Evolutionary conservation across 148 eudicot genomes (phyloP).

Genomic region (Camellia japonica): DNA sequence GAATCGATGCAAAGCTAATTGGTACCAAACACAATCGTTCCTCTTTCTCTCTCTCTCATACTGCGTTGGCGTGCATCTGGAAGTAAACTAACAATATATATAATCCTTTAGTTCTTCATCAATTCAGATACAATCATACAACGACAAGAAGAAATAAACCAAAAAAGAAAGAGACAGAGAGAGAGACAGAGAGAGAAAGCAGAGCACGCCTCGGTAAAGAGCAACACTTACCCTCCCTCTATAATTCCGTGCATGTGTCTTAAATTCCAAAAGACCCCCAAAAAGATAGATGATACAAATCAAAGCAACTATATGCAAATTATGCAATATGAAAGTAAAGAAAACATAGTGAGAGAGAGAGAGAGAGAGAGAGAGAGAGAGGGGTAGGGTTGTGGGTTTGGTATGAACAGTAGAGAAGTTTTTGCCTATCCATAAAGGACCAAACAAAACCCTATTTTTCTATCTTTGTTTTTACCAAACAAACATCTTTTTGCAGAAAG

Average conservation of each 20-base stretch:
- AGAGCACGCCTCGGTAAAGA: constrained; percentile 10
- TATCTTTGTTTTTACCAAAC: neutral
- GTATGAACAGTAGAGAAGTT: neutral
- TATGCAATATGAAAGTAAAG: neutral
- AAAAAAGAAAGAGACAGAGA: no score
- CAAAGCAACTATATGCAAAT: neutral
- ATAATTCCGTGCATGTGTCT: constrained; percentile 6
- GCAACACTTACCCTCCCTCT: constrained; percentile 2
- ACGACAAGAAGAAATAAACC: neutral
- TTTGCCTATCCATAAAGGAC: neutral
- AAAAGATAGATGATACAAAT: neutral
- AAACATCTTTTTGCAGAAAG: neutral
- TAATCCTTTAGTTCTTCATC: neutral
- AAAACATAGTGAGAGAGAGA: neutral
- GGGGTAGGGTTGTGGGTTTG: neutral
- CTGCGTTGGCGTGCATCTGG: neutral
- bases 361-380: neutral
- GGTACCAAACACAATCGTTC: neutral
- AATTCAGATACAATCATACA: neutral
- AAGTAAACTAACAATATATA: neutral
- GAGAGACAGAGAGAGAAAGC: neutral
- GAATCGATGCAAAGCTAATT: neutral
- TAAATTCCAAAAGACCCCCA: neutral
- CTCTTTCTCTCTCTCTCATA: neutral
- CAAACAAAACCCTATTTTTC: neutral